Evolutionary conservation across 441 rosid genomes (phyloP), one percentile per base, ranked within the genome.

Genomic region (Codiaeum variegatum): DNA sequence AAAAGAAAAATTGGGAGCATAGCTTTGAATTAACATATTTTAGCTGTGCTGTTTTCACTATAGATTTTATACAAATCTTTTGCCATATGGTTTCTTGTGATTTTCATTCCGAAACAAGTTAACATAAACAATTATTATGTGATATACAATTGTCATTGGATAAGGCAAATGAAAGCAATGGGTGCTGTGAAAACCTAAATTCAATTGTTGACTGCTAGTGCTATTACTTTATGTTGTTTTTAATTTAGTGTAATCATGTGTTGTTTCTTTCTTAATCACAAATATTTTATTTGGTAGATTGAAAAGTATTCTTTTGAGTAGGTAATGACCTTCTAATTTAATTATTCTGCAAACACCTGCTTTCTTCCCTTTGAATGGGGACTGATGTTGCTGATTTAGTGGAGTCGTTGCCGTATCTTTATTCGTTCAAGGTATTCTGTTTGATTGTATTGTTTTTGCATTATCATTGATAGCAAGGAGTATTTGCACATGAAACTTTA

Each of bases 331-430:
- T 62, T 77, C 72, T n/a, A 31, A 24, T 51, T 74, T 64, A 66
- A 59, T 51, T 24, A 54, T 62, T 24, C 15, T 69, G 75, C 81
- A 81, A 83, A 74, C 44, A 55, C 61, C 75, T 58, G 75, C 67
- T 31, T 58, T 38, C n/a, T n/a, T n/a, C n/a, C n/a, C n/a, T 73
- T 77, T 78, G 78, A 82, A 91, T 94, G 98, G 85, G 85, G 75
- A 83, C 78, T 24, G 90, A 82, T 78, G 78, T 46, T 69, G 76
- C 81, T 71, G 85, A 79, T 66, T 54, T 61, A 69, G 78, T 44
- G 71, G 86, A 85, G 79, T 70, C 69, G 64, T 71, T 81, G 75
- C 71, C 84, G 58, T 64, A 24, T 65, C 83, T 81, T 72, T 65
- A 66, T 72, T 71, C 83, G 62, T 91, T 79, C 47, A 75, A 89